Percentiles rank a stretch among this genome's conserved stretches.
phyloP scores from a whole-genome alignment of 441 rosid genomes.

The Corymbia citriodora region DNA sequence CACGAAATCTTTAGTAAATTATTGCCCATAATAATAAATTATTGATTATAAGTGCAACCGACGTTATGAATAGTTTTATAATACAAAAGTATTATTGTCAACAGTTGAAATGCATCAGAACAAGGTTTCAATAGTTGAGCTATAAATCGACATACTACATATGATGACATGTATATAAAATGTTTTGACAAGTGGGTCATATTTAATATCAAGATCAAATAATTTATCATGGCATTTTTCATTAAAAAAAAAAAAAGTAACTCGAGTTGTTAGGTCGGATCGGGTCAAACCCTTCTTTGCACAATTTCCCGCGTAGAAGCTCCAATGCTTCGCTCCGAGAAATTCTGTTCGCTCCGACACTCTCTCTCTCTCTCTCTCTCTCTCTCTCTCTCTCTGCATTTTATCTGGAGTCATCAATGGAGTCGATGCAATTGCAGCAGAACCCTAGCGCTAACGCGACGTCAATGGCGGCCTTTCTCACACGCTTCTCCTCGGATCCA shows the following conservation, averaged over 20 bases:
- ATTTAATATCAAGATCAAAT: neutral
- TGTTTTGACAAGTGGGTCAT: neutral
- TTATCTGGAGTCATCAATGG: neutral
- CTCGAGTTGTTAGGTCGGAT: neutral
- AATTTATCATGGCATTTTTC: neutral
- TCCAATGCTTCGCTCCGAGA: neutral
- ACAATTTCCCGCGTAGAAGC: neutral
- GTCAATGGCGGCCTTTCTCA: constrained; percentile 49
- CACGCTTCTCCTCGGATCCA: constrained; percentile 43
- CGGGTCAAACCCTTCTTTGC: neutral
- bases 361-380: neutral
- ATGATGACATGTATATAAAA: neutral
- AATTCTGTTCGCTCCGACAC: neutral
- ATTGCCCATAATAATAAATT: neutral
- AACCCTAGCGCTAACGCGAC: constrained; percentile 9
- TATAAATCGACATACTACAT: neutral
- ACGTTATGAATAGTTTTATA: neutral
- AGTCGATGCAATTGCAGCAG: neutral
- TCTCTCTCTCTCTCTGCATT: neutral
- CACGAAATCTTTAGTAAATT: neutral
- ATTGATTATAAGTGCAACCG: neutral
- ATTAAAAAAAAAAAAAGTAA: neutral
- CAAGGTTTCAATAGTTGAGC: neutral
- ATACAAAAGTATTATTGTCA: neutral
- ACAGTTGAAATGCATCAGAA: neutral